Evolutionary conservation across 495 filamentous ascomycete genomes (phyloP).

Genomic region (Penicillium verhagenii): DNA sequence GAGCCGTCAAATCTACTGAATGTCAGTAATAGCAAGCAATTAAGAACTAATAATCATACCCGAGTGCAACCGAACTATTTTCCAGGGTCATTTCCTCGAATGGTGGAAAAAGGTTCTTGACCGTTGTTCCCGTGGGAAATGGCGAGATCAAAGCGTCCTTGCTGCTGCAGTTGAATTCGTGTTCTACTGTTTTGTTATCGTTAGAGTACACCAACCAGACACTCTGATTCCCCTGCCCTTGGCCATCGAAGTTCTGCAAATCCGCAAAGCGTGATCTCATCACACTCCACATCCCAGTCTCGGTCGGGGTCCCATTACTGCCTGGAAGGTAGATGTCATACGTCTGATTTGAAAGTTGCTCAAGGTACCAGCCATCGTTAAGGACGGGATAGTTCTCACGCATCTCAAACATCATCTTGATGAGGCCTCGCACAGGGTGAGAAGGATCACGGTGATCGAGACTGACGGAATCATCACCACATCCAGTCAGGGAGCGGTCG

Average conservation of each 20-base stretch:
- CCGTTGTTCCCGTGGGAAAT: constrained; percentile 51
- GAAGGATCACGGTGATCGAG: constrained; percentile 71
- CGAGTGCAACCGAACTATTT: constrained; percentile 31
- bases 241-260: constrained; percentile 49
- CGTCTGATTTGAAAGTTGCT: constrained; percentile 58
- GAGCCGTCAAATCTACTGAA: constrained; percentile 27
- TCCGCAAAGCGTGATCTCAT: constrained; percentile 44
- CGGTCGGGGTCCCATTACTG: constrained; percentile 52
- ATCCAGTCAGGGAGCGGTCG: constrained; percentile 50
- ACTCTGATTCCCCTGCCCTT: constrained; percentile 35
- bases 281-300: constrained; percentile 69
- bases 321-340: constrained; percentile 48
- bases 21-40: constrained; percentile 2
- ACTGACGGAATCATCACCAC: constrained; percentile 52
- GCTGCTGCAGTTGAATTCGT: constrained; percentile 56
- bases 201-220: constrained; percentile 73
- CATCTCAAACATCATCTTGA: constrained; percentile 65
- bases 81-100: constrained; percentile 54
- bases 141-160: constrained; percentile 54
- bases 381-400: constrained; percentile 58
- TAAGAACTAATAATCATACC: neutral
- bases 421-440: constrained; percentile 62
- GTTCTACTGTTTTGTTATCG: constrained; percentile 49
- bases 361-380: constrained; percentile 60
- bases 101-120: constrained; percentile 64